Conservation (phyloP, 1,284 basidiomycete species). For the Mycena sp. region DNA sequence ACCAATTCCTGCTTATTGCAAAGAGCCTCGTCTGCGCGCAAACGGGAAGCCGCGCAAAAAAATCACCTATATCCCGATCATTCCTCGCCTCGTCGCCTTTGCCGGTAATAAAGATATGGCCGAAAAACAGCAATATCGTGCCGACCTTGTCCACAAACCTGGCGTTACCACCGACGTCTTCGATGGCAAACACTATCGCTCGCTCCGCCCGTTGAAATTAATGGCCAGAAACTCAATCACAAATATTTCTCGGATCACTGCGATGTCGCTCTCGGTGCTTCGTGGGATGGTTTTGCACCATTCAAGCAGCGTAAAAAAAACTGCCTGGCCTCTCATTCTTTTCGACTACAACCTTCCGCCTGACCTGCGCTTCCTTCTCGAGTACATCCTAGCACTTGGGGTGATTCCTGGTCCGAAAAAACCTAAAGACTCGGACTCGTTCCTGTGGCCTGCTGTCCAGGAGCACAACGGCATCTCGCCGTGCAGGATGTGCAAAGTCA, state of each 20-base stretch:
- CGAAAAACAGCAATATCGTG: too few relatives aligned
- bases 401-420: slow-evolving; percentile 56
- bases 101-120: too few relatives aligned
- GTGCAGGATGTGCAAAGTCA: slow-evolving; percentile 55
- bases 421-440: too few relatives aligned
- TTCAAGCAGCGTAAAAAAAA: slow-evolving; percentile 49
- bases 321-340: slow-evolving; percentile 47
- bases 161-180: slow-evolving; percentile 42
- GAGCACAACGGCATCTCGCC: slow-evolving; percentile 55
- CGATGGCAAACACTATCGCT: too few relatives aligned
- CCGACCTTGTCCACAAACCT: neutral
- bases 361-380: slow-evolving; percentile 42
- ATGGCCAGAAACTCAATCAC: slow-evolving; percentile 26
- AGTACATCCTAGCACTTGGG: slow-evolving; percentile 50
- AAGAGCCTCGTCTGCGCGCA: too few relatives aligned
- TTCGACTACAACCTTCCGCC: slow-evolving; percentile 42
- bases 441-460: slow-evolving; percentile 58
- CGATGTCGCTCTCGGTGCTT: slow-evolving; percentile 47
- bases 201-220: slow-evolving; percentile 26
- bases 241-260: slow-evolving; percentile 40
- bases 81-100: too few relatives aligned
- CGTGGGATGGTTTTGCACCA: too few relatives aligned
- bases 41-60: too few relatives aligned
- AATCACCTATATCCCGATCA: too few relatives aligned
- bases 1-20: too few relatives aligned